phyloP scores from a whole-genome alignment of 768 basidiomycete species.

The Trametes sanguinea region DNA sequence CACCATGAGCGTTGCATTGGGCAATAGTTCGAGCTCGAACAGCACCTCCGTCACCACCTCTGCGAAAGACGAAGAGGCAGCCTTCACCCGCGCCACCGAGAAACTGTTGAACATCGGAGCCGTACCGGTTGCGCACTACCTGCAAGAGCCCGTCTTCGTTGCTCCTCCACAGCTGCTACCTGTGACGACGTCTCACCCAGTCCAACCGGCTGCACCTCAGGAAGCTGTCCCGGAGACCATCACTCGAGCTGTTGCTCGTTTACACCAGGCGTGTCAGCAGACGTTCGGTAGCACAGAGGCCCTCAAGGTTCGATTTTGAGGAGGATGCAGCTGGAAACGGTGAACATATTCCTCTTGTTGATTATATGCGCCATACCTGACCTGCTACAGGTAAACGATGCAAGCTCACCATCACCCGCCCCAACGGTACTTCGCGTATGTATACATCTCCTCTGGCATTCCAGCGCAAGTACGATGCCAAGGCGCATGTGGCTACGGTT shows the following conservation, averaged over 20 bases:
- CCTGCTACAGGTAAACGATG: constrained; percentile 55
- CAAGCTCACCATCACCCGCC: constrained; percentile 60
- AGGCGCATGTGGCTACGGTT: constrained; percentile 49
- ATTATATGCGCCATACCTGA: not conserved
- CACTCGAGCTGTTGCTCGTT: constrained; percentile 10
- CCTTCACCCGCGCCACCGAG: constrained; percentile 12
- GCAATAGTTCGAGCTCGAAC: not conserved
- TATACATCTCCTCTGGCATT: constrained; percentile 54
- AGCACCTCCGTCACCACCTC: not conserved
- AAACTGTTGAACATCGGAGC: constrained; percentile 11
- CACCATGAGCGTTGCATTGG: not conserved
- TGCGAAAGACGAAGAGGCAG: not conserved
- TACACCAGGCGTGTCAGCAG: constrained; percentile 31
- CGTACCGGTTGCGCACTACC: constrained; percentile 2
- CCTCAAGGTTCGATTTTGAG: constrained; percentile 25
- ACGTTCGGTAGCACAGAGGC: constrained; percentile 27
- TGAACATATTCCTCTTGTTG: not conserved
- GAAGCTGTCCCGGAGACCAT: not conserved
- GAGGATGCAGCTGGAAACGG: constrained; percentile 22
- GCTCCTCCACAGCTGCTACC: not conserved
- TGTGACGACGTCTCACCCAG: not conserved
- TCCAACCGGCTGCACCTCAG: not conserved
- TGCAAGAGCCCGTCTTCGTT: constrained; percentile 7
- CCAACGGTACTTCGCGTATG: constrained; percentile 50
- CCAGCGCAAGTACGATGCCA: constrained; percentile 53